Conservation (phyloP, 345 rosid species). For the rapeseed (Brassica napus) region DNA sequence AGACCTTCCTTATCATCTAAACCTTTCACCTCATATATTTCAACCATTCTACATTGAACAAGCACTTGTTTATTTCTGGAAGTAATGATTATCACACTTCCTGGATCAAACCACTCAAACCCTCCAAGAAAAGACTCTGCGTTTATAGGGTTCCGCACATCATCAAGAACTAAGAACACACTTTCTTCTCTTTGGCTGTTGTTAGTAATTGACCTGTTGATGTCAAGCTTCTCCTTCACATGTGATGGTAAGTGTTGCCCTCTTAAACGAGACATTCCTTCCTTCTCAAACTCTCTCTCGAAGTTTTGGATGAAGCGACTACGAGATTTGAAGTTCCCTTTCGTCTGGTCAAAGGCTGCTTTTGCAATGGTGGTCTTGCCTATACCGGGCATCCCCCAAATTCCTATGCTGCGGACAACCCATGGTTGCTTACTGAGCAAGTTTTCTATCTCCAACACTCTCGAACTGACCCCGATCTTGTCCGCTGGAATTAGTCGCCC, state of each 20-base stretch:
- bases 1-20: constrained; percentile 2
- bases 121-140: constrained; percentile 23
- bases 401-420: constrained; percentile 18
- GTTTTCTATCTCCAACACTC: constrained; percentile 8
- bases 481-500: constrained; percentile 19
- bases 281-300: neutral
- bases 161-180: constrained; percentile 17
- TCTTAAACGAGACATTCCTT: constrained; percentile 3
- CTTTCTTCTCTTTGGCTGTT: neutral
- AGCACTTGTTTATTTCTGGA: constrained; percentile 15
- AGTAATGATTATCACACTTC: constrained; percentile 11
- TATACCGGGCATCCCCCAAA: constrained; percentile 33
- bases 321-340: neutral
- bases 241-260: neutral
- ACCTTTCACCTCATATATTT: neutral
- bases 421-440: constrained; percentile 15
- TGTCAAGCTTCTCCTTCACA: constrained; percentile 19
- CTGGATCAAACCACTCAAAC: constrained; percentile 22
- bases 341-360: constrained; percentile 9
- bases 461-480: neutral
- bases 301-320: constrained; percentile 19
- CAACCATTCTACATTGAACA: neutral
- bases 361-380: constrained; percentile 4
- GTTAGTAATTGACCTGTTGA: neutral
- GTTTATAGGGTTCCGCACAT: neutral